A percentile compares a stretch with the other conserved stretches of the same genome.
These are phyloP conservation scores for Clavispora vitiphila DNA, from an alignment of 805 yeast genomes.

Conservation along the genomic window DNA sequence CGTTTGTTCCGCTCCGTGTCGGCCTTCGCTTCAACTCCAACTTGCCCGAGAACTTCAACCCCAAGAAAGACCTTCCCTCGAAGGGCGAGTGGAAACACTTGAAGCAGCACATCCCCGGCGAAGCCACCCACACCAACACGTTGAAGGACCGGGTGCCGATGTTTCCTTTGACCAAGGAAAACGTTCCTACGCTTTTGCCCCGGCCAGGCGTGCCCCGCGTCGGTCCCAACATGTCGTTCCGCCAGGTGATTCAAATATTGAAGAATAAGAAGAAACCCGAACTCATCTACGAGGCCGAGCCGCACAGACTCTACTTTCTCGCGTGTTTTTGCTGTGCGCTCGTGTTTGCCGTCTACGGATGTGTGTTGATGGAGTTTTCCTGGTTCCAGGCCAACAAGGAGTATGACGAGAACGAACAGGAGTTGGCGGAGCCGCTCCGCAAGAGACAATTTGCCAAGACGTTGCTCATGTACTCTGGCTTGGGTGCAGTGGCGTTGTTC, in stretches of 20 bases:
- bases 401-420: conserved; percentile 48
- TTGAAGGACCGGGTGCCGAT: conserved; percentile 57
- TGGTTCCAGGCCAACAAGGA: conserved; percentile 46
- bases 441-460: conserved; percentile 34
- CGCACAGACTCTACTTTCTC: conserved; percentile 71
- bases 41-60: conserved; percentile 27
- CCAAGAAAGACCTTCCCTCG: conserved; percentile 28
- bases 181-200: conserved; percentile 63
- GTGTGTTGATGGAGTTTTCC: conserved; percentile 55
- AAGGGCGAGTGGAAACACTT: conserved; percentile 39
- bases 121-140: conserved; percentile 38
- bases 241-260: conserved; percentile 57
- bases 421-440: conserved; percentile 39
- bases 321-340: conserved; percentile 65
- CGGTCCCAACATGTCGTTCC: conserved; percentile 48
- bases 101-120: conserved; percentile 55
- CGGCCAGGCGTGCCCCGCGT: conserved; percentile 76
- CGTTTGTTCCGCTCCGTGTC: neutral
- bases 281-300: conserved; percentile 76
- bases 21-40: conserved; percentile 20
- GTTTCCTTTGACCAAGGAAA: conserved; percentile 61
- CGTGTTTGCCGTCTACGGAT: conserved; percentile 64
- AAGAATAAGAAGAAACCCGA: conserved; percentile 58
- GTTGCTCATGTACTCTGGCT: conserved; percentile 23
- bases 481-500: conserved; percentile 23